phyloP scores from a whole-genome alignment of 805 yeast species.

The Alloascoidea africana region DNA sequence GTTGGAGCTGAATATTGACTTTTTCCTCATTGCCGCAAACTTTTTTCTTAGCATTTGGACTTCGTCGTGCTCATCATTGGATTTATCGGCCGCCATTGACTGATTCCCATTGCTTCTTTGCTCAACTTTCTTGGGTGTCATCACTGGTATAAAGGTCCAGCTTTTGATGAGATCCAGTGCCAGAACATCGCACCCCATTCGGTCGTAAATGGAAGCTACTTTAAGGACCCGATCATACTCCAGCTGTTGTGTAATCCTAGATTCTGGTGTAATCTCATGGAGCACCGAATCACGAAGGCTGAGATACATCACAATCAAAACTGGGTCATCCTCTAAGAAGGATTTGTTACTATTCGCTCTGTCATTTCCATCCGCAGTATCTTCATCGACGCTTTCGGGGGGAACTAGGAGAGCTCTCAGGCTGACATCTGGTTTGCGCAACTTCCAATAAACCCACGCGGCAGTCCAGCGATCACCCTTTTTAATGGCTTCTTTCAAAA shows the following conservation, averaged over 20 bases:
- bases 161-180: constrained; percentile 44
- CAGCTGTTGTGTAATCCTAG: constrained; percentile 18
- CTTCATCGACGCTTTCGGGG: constrained; percentile 15
- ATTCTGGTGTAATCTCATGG: constrained; percentile 26
- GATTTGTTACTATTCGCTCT: constrained; percentile 14
- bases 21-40: not conserved
- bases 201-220: constrained; percentile 49
- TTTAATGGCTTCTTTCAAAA: constrained; percentile 18
- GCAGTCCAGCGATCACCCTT: constrained; percentile 58
- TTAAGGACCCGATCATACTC: constrained; percentile 53
- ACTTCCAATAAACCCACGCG: constrained; percentile 60
- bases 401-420: constrained; percentile 41
- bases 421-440: constrained; percentile 27
- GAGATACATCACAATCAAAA: constrained; percentile 48
- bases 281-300: constrained; percentile 41
- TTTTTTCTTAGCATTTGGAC: constrained; percentile 2
- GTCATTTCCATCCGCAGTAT: constrained; percentile 8
- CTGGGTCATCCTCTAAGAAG: constrained; percentile 68
- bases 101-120: constrained; percentile 7
- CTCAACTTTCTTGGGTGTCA: constrained; percentile 4
- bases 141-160: constrained; percentile 40
- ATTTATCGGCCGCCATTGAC: constrained; percentile 5
- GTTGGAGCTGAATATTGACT: constrained; percentile 1
- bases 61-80: constrained; percentile 2
- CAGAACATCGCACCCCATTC: constrained; percentile 88